These are phyloP conservation scores for Euphorbia celastroides DNA, from an alignment of 441 rosid species.

Conservation along the genomic window DNA sequence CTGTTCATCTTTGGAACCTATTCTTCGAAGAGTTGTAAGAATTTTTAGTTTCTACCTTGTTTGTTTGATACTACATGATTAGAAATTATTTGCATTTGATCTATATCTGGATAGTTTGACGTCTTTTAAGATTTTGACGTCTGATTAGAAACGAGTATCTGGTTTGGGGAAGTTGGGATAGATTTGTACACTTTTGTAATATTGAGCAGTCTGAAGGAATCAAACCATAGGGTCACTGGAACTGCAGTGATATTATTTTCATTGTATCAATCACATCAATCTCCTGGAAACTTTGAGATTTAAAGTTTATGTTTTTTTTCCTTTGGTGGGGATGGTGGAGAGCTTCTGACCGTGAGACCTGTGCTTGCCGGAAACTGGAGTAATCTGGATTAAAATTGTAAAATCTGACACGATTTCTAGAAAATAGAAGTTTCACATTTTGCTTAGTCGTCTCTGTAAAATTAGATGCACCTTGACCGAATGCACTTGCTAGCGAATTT, in stretches of 20 bases:
- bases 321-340: neutral
- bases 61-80: neutral
- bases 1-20: constrained; percentile 85
- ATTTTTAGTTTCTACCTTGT: constrained; percentile 5
- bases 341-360: neutral
- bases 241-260: neutral
- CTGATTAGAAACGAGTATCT: neutral
- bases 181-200: neutral
- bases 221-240: neutral
- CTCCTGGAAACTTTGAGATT: neutral
- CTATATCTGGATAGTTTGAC: neutral
- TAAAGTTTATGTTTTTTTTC: neutral
- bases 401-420: neutral
- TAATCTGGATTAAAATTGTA: neutral
- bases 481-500: neutral
- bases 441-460: neutral
- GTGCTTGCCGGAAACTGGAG: neutral
- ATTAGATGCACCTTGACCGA: neutral
- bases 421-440: neutral
- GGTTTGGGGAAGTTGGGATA: neutral
- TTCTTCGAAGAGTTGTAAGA: constrained; percentile 82
- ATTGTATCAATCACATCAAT: neutral
- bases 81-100: neutral
- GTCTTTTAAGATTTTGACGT: neutral
- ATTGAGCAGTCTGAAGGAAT: neutral